Base-by-base conservation (phyloP, 2,329 filamentous ascomycete genomes). In the Microsporum audouinii region DNA sequence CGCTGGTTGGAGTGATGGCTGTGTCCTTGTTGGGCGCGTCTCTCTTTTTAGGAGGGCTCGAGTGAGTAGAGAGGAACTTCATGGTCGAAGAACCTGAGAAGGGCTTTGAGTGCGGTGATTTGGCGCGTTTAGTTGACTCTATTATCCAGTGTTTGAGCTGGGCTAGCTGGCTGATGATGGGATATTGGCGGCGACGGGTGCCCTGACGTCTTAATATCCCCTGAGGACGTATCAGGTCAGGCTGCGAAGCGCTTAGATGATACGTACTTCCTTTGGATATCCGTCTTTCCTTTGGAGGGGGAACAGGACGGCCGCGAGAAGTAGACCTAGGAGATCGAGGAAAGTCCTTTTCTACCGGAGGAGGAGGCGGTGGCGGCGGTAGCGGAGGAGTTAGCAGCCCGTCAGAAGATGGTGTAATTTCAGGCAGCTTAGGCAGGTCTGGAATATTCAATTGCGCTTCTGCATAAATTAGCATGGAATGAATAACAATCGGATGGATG, bases 211-310 rank as follows among this genome's bases (percentile, higher is more conserved):
- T 81, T 33, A 81, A 78, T 64, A 83, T 79, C 38, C 80, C 79
- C 65, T 81, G 81, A n/a, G 76, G 75, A 47, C 78, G 77, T 14
- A 85, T 75, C 5, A 87, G 73, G 65, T 87, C 84, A 27, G 83
- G 81, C 65, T 87, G 86, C 43, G 78, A 82, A 12, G 88, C 88
- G 43, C 95, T 90, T 3, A 95, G 83, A 70, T 96, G 90, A 36
- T 96, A 81, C 65, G 90, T 94, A 66, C 91, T 96, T 49, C 89
- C 88, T 63, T 89, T 81, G 66, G 88, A 88, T 67, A 87, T 81
- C 62, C 88, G 84, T 64, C 84, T 85, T 66, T 96, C 91, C 72
- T 96, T 96, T 1, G 92, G 91, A 47, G 92, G 92, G 7, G 88
- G 89, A 45, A 89, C 79, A 4, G 91, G 87, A 56, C 89, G 85